phyloP scores from a whole-genome alignment of 768 basidiomycete species.

The Fomitopsis pulvina region DNA sequence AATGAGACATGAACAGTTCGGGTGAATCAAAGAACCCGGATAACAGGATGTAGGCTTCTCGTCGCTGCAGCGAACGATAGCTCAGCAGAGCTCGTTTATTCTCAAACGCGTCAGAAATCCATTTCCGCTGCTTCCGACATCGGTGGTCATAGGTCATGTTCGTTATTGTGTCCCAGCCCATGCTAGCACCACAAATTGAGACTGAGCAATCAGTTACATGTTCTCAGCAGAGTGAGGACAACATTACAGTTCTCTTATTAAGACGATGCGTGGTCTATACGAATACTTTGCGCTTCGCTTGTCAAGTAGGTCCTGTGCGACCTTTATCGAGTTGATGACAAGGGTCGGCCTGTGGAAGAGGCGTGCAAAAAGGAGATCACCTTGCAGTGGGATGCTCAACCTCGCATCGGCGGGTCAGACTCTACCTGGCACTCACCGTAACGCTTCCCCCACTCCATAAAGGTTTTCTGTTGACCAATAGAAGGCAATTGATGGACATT shows the following conservation, averaged over 20 bases:
- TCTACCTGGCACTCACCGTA: conserved; percentile 13
- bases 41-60: conserved; percentile 12
- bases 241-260: conserved; percentile 22
- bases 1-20: conserved; percentile 9
- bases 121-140: conserved; percentile 18
- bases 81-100: conserved; percentile 5
- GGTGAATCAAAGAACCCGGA: conserved; percentile 9
- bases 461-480: conserved; percentile 8
- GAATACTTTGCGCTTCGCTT: conserved; percentile 24
- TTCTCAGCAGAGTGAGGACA: not conserved
- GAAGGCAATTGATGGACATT: conserved; percentile 13
- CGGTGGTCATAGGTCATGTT: conserved; percentile 15
- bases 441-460: conserved; percentile 11
- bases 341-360: conserved; percentile 16
- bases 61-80: conserved; percentile 14
- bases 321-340: conserved; percentile 18
- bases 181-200: conserved; percentile 9
- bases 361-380: conserved; percentile 15
- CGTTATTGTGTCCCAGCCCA: conserved; percentile 18
- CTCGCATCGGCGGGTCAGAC: too few species aligned
- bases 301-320: conserved; percentile 22
- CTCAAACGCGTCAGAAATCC: conserved; percentile 16
- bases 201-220: not conserved
- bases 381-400: conserved; percentile 3
- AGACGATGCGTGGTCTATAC: conserved; percentile 16